Percentiles rank a stretch among this genome's conserved stretches.
Conservation (phyloP, 2,329 filamentous ascomycete genomes). For the Raffaelea albimanens region DNA sequence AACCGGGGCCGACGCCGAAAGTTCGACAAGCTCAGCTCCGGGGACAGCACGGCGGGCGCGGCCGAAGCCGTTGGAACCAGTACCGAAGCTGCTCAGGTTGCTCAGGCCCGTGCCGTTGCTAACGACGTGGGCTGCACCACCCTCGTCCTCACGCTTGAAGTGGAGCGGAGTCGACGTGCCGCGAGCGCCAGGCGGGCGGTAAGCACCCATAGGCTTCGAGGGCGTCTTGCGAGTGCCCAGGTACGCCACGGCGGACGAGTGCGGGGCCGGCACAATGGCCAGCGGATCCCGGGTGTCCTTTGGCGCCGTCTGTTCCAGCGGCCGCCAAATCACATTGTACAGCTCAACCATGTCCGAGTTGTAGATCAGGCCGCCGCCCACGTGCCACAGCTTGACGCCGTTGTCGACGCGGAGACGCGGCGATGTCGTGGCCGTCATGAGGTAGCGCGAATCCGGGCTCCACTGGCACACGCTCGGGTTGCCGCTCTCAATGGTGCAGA, state of each 20-base stretch:
- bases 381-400: conserved; percentile 90
- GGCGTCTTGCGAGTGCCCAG: conserved; percentile 84
- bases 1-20: conserved; percentile 55
- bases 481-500: conserved; percentile 87
- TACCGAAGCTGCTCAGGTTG: conserved; percentile 24
- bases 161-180: conserved; percentile 81
- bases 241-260: conserved; percentile 73
- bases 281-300: conserved; percentile 48
- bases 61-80: conserved; percentile 72
- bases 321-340: conserved; percentile 85
- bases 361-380: conserved; percentile 83
- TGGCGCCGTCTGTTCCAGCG: conserved; percentile 42
- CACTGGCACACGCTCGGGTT: conserved; percentile 96
- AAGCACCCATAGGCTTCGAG: conserved; percentile 93
- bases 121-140: conserved; percentile 71
- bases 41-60: conserved; percentile 68
- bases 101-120: conserved; percentile 65
- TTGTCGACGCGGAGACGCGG: conserved; percentile 94
- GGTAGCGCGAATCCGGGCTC: conserved; percentile 92
- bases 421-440: conserved; percentile 95
- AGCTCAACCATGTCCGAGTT: conserved; percentile 90
- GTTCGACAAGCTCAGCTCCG: conserved; percentile 66
- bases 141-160: conserved; percentile 97
- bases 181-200: conserved; percentile 87
- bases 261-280: conserved; percentile 63